Evolutionary conservation across 169 alveolate species (phyloP).

Genomic region (Eimeria praecox): DNA sequence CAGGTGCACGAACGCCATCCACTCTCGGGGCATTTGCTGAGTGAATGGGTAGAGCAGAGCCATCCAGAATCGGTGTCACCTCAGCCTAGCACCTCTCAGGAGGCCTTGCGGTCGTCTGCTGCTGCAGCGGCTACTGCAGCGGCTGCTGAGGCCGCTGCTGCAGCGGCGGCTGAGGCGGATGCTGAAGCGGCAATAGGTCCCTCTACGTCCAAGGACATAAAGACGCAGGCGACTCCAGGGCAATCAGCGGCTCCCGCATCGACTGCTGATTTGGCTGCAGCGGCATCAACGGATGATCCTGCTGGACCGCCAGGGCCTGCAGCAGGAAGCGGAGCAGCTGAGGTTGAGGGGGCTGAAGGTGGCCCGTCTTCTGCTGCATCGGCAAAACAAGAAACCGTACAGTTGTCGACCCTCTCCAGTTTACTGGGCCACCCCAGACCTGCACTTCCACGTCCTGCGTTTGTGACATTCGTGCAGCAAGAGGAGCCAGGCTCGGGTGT

Average conservation of each 20-base stretch:
- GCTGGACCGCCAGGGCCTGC: background rate
- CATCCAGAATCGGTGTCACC: background rate
- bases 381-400: background rate
- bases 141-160: too few relatives aligned
- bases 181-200: too few relatives aligned
- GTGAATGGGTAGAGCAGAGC: slow-evolving; percentile 15
- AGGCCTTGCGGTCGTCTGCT: background rate
- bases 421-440: too few relatives aligned
- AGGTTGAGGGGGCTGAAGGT: background rate
- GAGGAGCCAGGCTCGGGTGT: too few relatives aligned
- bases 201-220: background rate
- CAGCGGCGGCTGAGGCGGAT: too few relatives aligned
- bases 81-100: background rate
- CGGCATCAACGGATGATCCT: background rate
- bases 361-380: background rate
- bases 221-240: background rate
- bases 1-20: background rate
- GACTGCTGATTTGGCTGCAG: background rate
- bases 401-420: too few relatives aligned
- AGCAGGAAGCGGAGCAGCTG: background rate
- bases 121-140: background rate
- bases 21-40: slow-evolving; percentile 19
- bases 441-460: too few relatives aligned
- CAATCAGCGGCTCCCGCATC: background rate
- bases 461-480: too few relatives aligned